These are phyloP conservation scores for Phylloporus scabripes DNA, from an alignment of 768 basidiomycete genomes.

Conservation along the genomic window DNA sequence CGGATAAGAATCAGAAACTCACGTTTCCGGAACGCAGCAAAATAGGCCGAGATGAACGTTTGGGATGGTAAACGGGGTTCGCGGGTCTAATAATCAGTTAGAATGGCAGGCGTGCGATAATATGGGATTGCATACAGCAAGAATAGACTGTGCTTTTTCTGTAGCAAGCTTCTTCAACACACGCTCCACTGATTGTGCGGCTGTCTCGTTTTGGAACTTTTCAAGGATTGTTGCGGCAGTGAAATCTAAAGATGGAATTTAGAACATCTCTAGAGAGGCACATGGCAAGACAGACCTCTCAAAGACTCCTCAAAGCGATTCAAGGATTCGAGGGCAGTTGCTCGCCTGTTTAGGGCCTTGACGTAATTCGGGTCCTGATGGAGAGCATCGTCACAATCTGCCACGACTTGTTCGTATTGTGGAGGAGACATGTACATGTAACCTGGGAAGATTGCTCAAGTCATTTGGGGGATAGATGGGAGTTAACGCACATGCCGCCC, in stretches of 20 bases:
- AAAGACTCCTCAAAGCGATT: conserved; percentile 70
- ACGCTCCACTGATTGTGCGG: conserved; percentile 83
- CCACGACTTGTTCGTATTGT: conserved; percentile 73
- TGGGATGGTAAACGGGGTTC: conserved; percentile 81
- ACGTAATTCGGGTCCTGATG: conserved; percentile 79
- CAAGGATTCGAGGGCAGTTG: conserved; percentile 75
- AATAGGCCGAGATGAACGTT: conserved; percentile 93
- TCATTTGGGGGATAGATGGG: background rate
- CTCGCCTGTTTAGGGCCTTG: conserved; percentile 88
- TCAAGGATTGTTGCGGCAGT: conserved; percentile 96
- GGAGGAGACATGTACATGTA: conserved; percentile 90
- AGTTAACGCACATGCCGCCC: conserved; percentile 76
- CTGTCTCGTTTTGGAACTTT: conserved; percentile 78
- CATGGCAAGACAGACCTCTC: conserved; percentile 50
- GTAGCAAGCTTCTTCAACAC: conserved; percentile 79
- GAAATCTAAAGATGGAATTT: conserved; percentile 54
- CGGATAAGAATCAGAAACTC: conserved; percentile 23
- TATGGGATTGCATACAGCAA: conserved; percentile 43
- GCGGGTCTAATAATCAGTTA: conserved; percentile 39
- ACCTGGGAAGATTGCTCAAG: conserved; percentile 38
- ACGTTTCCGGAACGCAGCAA: conserved; percentile 93
- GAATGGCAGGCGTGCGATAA: background rate
- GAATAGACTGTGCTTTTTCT: conserved; percentile 66
- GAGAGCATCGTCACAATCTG: conserved; percentile 87
- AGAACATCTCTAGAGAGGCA: background rate